Evolutionary conservation across 2,329 filamentous ascomycete species (phyloP).

Genomic region (Endothia cerciana): DNA sequence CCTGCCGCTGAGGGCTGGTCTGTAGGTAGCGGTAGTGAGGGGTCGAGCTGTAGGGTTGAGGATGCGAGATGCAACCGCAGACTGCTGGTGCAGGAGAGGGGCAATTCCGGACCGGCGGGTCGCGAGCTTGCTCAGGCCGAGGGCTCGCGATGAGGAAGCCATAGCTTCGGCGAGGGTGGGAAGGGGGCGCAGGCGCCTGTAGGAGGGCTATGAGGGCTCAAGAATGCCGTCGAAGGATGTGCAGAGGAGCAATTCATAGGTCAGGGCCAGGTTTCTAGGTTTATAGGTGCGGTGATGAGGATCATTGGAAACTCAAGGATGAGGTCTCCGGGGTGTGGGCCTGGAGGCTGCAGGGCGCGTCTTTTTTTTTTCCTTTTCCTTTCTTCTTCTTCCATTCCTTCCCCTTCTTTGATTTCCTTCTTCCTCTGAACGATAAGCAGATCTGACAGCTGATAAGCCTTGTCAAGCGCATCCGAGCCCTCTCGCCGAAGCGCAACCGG

Average conservation of each 20-base stretch:
- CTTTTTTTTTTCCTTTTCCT: slow-evolving; percentile 17
- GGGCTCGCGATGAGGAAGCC: slow-evolving; percentile 40
- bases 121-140: slow-evolving; percentile 37
- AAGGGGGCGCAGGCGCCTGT: slow-evolving; percentile 11
- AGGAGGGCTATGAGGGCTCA: neutral
- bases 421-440: slow-evolving; percentile 1
- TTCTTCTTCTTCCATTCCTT: neutral
- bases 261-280: neutral
- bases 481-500: neutral
- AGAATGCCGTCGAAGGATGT: neutral
- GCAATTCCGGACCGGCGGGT: slow-evolving; percentile 35
- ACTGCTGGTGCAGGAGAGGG: slow-evolving; percentile 30
- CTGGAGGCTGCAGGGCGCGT: slow-evolving; percentile 21
- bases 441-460: neutral
- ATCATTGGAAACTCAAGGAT: slow-evolving; percentile 21
- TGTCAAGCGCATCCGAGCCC: neutral
- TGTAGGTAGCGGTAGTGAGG: slow-evolving; percentile 27
- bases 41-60: slow-evolving; percentile 34
- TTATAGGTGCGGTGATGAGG: slow-evolving; percentile 4
- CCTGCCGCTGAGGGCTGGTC: slow-evolving; percentile 32
- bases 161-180: slow-evolving; percentile 34
- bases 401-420: neutral
- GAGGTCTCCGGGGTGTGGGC: slow-evolving; percentile 11
- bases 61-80: slow-evolving; percentile 34
- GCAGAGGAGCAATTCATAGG: neutral